Evolutionary conservation across 805 yeast genomes (phyloP).

Genomic region (Alloascoidea hylecoeti): DNA sequence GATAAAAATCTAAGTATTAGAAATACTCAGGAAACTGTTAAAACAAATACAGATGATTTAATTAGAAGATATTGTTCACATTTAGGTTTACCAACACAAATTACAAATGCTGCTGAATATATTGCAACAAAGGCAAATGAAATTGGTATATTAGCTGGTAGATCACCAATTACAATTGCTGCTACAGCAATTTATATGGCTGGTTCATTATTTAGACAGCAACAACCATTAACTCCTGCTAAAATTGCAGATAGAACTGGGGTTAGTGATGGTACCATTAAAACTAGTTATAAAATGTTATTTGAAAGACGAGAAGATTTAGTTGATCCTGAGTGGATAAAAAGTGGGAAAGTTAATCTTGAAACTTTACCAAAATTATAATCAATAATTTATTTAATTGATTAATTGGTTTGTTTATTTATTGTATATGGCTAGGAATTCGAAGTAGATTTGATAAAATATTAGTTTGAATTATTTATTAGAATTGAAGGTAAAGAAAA

Average conservation of each 20-base stretch:
- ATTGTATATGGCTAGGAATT: no score
- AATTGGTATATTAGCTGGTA: slow-evolving; percentile 87
- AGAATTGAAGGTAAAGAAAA: no score
- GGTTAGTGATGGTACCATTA: slow-evolving; percentile 94
- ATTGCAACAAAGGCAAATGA: slow-evolving; percentile 85
- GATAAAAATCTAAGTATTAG: slow-evolving; percentile 25
- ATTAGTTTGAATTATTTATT: no score
- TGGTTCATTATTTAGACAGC: slow-evolving; percentile 72
- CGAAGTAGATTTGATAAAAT: no score
- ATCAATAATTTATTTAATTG: no score
- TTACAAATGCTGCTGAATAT: slow-evolving; percentile 85
- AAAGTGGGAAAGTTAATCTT: slow-evolving; percentile 46
- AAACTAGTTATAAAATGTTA: slow-evolving; percentile 76
- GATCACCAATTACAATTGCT: slow-evolving; percentile 94
- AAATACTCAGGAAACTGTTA: slow-evolving; percentile 41
- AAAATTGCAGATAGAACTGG: slow-evolving; percentile 88
- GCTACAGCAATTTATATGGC: slow-evolving; percentile 96
- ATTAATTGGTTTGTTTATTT: no score
- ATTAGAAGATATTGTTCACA: slow-evolving; percentile 95
- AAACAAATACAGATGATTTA: slow-evolving; percentile 86
- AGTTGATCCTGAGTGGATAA: slow-evolving; percentile 68
- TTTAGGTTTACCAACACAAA: slow-evolving; percentile 71
- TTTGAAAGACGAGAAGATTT: slow-evolving; percentile 59
- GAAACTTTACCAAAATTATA: slow-evolving; percentile 24
- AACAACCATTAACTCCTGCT: slow-evolving; percentile 57